Base-by-base conservation (phyloP, 179 eudicot genomes). In the Camellia oleifera region DNA sequence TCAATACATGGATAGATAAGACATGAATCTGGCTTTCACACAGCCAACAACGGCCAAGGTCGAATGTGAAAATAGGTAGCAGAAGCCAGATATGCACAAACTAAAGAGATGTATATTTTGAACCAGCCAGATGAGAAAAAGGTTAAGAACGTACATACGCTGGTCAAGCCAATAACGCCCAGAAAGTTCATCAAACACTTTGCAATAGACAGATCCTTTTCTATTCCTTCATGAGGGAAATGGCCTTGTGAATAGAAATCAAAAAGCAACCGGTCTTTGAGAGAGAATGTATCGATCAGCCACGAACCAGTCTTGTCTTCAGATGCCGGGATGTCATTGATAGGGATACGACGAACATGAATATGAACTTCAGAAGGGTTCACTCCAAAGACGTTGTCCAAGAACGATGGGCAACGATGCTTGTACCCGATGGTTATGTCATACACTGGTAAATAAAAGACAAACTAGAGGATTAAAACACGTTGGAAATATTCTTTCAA, bases 291-390 rank as follows among this genome's bases (percentile, higher is more conserved):
- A 45, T 92, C 85, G 61, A 87, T 81, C 82, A 95, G 84, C 99
- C 99, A 95, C 10, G 89, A 84, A 62, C 85, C 77, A 17, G 81
- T 88, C 50, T 85, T 82, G 18, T 92, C 89, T 79, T 95, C 97
- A 4, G 94, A 78, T 72, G 50, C 62, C 2, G 99, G 94, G 70
- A 95, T 90, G 23, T 90, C 87, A 11, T 48, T 69, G 9, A 88
- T 18, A 42, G 85, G 78, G 66, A 94, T 78, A 14, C 97, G 92
- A 8, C 84, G 88, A 74, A 95, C 84, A 78, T 95, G 92, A 26
- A 93, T 91, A 84, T 95, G 99, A 61, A 95, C 99, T 85, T 95
- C 97, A 1, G 97, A 85, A 46, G 99, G 99, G 74, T 90, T 91
- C 18, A 92, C 89, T 57, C 99, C 98, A 69, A 83, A 89, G 15